These are phyloP conservation scores for Tilletia setariae DNA, from an alignment of 1,284 basidiomycete species.

Conservation along the genomic window DNA sequence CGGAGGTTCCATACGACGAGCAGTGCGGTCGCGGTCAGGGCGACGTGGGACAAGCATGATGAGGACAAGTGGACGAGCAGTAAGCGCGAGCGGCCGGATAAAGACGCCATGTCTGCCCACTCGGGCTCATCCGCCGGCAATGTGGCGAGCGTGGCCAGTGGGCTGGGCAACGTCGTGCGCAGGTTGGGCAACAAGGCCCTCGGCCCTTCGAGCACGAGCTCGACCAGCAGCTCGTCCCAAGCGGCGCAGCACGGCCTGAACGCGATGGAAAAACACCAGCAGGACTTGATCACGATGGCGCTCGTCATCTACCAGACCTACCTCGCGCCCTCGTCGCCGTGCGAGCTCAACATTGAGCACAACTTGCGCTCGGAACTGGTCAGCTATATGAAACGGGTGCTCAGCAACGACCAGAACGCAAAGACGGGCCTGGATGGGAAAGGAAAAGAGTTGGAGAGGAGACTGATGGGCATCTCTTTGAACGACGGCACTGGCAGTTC, in stretches of 20 bases:
- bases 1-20: slow-evolving; percentile 91
- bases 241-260: slow-evolving; percentile 28
- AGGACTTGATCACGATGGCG: slow-evolving; percentile 86
- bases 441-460: slow-evolving; percentile 15
- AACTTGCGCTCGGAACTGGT: slow-evolving; percentile 89
- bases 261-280: slow-evolving; percentile 94
- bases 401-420: slow-evolving; percentile 21
- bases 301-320: slow-evolving; percentile 93
- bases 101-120: slow-evolving; percentile 1
- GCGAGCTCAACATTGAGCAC: slow-evolving; percentile 97
- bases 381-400: slow-evolving; percentile 68
- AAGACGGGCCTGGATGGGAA: slow-evolving; percentile 21
- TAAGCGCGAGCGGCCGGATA: slow-evolving; percentile 6
- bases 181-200: slow-evolving; percentile 1
- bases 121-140: slow-evolving; percentile 30
- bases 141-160: slow-evolving; percentile 48
- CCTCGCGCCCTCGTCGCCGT: slow-evolving; percentile 87
- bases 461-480: background rate
- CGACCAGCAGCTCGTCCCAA: background rate
- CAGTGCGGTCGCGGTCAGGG: slow-evolving; percentile 70
- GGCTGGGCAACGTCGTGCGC: slow-evolving; percentile 2
- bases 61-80: background rate
- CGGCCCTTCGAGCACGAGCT: slow-evolving; percentile 15
- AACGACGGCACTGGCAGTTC: background rate
- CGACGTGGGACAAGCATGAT: slow-evolving; percentile 22